phyloP scores from a whole-genome alignment of 805 yeast genomes.

The Clavispora fructus region DNA sequence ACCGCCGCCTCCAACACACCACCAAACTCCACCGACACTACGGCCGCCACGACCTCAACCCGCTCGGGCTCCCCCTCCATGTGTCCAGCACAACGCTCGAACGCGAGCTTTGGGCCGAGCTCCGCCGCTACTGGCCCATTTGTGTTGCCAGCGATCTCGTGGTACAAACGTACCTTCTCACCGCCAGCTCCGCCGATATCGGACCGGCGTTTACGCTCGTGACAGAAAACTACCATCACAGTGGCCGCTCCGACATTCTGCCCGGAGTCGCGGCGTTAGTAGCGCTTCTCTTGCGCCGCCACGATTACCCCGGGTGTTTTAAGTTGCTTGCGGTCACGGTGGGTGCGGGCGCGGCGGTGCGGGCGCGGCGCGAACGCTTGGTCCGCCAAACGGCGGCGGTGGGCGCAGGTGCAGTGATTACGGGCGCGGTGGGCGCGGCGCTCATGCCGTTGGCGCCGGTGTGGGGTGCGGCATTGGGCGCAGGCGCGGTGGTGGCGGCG shows the following conservation, averaged over 20 bases:
- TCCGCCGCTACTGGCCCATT: conserved; percentile 9
- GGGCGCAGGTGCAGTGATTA: background rate
- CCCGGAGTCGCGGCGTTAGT: conserved; percentile 5
- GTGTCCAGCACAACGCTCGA: conserved; percentile 11
- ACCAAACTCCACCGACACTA: conserved; percentile 1
- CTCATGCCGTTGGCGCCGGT: background rate
- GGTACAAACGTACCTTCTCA: conserved; percentile 8
- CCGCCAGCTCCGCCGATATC: conserved; percentile 2
- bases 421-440: background rate
- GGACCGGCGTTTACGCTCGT: conserved; percentile 9
- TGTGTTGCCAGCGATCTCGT: conserved; percentile 5
- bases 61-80: conserved; percentile 6
- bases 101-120: conserved; percentile 11
- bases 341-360: background rate
- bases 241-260: background rate
- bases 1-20: conserved; percentile 9
- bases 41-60: background rate
- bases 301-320: conserved; percentile 13
- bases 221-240: conserved; percentile 2
- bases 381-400: background rate
- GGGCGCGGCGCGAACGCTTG: background rate
- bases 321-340: conserved; percentile 10
- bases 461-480: background rate
- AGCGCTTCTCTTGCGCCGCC: conserved; percentile 6
- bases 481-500: background rate